These are phyloP conservation scores for Ceraceosorus bombacis DNA, from an alignment of 1,284 basidiomycete genomes.

Conservation along the genomic window DNA sequence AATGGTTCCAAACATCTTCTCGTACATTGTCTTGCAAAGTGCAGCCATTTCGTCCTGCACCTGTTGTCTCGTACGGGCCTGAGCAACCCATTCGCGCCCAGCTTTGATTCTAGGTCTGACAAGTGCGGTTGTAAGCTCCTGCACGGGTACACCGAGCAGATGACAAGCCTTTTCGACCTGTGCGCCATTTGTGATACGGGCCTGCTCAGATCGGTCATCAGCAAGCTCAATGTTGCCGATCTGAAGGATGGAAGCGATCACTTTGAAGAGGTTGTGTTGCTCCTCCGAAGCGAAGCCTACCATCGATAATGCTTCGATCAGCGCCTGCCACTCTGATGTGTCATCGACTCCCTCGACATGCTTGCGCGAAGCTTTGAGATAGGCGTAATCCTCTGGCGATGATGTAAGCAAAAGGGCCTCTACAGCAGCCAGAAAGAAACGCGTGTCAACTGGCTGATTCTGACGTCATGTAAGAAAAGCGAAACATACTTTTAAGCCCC, in stretches of 20 bases:
- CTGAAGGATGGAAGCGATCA: constrained; percentile 86
- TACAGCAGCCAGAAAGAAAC: neutral
- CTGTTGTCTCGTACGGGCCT: constrained; percentile 83
- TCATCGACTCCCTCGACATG: constrained; percentile 95
- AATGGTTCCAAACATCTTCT: constrained; percentile 87
- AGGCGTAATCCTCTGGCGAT: constrained; percentile 75
- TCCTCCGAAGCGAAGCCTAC: constrained; percentile 79
- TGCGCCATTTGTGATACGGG: constrained; percentile 58
- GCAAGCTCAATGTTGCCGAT: constrained; percentile 86
- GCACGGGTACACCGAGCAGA: constrained; percentile 79
- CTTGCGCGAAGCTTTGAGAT: constrained; percentile 77
- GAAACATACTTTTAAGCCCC: constrained; percentile 23
- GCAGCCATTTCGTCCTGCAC: constrained; percentile 86
- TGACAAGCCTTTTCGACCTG: constrained; percentile 75
- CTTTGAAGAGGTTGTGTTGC: constrained; percentile 86
- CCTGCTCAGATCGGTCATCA: constrained; percentile 76
- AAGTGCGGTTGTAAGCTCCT: constrained; percentile 74
- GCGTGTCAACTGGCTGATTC: constrained; percentile 26
- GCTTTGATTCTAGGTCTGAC: constrained; percentile 69
- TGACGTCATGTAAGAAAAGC: constrained; percentile 52
- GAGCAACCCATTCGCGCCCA: constrained; percentile 92
- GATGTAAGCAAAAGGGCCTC: constrained; percentile 63
- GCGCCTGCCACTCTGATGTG: constrained; percentile 71
- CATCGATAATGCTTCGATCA: constrained; percentile 73
- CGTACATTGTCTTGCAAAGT: constrained; percentile 91